Evolutionary conservation across 2,329 filamentous ascomycete species (phyloP).

Genomic region (Fusarium multiceps): DNA sequence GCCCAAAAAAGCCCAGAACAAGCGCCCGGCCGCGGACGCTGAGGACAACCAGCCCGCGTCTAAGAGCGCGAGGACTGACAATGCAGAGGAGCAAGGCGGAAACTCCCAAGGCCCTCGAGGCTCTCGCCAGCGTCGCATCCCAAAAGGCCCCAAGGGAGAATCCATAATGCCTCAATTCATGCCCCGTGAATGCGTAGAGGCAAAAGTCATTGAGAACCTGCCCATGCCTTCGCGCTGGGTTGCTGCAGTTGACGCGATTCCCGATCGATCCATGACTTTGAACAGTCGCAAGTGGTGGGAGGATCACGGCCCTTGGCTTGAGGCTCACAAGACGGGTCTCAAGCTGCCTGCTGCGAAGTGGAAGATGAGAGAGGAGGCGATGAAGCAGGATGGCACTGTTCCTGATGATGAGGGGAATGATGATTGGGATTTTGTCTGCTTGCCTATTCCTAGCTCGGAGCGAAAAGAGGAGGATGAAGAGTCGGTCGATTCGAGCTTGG

Average conservation of each 20-base stretch:
- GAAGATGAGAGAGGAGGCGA: constrained; percentile 37
- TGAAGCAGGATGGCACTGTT: constrained; percentile 18
- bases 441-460: not conserved
- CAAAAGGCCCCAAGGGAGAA: constrained; percentile 29
- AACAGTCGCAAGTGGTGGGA: constrained; percentile 39
- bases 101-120: not conserved
- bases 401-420: constrained; percentile 30
- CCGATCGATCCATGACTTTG: constrained; percentile 29
- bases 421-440: constrained; percentile 42
- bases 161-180: constrained; percentile 28
- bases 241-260: constrained; percentile 28
- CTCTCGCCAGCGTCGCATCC: constrained; percentile 8
- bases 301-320: constrained; percentile 30
- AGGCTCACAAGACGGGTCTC: constrained; percentile 31
- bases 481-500: not conserved
- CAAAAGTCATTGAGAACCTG: constrained; percentile 9
- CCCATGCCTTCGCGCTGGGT: constrained; percentile 30
- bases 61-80: constrained; percentile 6
- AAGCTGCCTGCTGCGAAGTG: constrained; percentile 29
- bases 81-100: not conserved
- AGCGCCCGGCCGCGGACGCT: constrained; percentile 5
- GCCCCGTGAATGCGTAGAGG: constrained; percentile 23
- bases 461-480: not conserved
- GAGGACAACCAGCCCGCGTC: not conserved
- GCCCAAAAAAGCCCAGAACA: not conserved